Conservation (phyloP, 2,329 filamentous ascomycete species). For the Dichotomopilus funicola region DNA sequence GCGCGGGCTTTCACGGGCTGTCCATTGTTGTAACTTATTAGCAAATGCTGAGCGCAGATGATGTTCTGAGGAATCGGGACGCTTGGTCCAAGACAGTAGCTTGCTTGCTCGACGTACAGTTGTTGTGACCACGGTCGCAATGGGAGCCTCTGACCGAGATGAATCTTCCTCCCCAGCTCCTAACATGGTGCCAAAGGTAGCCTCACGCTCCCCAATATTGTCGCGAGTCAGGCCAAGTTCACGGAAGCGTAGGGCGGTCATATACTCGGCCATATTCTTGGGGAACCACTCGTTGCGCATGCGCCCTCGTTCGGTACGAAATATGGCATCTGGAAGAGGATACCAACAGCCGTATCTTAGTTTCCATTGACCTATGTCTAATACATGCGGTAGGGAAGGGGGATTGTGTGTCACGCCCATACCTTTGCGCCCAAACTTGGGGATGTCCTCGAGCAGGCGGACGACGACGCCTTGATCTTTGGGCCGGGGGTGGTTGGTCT, state of each 20-base stretch:
- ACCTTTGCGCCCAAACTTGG: constrained; percentile 36
- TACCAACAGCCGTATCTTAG: too few species aligned
- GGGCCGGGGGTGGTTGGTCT: constrained; percentile 31
- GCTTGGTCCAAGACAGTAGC: background rate
- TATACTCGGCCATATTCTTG: constrained; percentile 30
- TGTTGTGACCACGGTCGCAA: background rate
- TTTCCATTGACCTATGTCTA: too few species aligned
- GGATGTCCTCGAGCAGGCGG: constrained; percentile 37
- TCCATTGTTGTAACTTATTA: background rate
- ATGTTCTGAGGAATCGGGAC: background rate
- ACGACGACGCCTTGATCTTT: constrained; percentile 38
- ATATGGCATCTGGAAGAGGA: constrained; percentile 26
- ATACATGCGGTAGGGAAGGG: too few species aligned
- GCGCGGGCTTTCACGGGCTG: constrained; percentile 32
- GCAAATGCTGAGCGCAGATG: background rate
- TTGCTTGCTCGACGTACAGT: background rate
- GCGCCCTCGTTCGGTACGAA: constrained; percentile 30
- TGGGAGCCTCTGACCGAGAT: background rate
- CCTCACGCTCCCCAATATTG: constrained; percentile 29
- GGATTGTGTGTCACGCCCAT: constrained; percentile 2
- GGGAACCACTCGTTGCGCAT: constrained; percentile 35
- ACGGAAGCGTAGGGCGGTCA: constrained; percentile 28
- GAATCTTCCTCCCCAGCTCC: background rate
- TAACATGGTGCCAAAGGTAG: constrained; percentile 21
- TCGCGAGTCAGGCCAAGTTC: constrained; percentile 27